Percentiles rank a stretch among this genome's conserved stretches.
These are phyloP conservation scores for Piper betle DNA, from an alignment of 164 flowering plant species.

Conservation along the genomic window DNA sequence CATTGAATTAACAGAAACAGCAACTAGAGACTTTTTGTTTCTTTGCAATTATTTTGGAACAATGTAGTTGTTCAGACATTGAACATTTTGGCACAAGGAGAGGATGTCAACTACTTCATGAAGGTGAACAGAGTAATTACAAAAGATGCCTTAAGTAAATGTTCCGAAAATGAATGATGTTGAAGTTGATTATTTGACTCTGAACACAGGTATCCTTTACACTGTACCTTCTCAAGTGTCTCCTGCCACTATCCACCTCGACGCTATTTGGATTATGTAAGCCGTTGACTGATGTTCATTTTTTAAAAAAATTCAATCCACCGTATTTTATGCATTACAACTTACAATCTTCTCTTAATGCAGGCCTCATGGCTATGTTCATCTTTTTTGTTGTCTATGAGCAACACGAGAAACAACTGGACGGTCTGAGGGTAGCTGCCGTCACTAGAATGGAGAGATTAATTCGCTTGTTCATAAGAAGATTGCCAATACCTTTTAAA, in stretches of 20 bases:
- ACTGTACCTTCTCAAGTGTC: constrained; percentile 36
- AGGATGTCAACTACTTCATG: constrained; percentile 52
- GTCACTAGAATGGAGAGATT: constrained; percentile 10
- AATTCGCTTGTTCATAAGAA: constrained; percentile 15
- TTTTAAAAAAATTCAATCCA: no score
- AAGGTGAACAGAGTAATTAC: constrained; percentile 33
- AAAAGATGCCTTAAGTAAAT: not conserved
- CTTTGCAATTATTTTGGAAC: constrained; percentile 42
- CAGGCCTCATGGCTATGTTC: constrained; percentile 51
- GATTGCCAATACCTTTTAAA: constrained; percentile 14
- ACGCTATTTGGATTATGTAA: constrained; percentile 42
- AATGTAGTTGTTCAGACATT: constrained; percentile 14
- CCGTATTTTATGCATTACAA: not conserved
- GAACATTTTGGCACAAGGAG: constrained; percentile 42
- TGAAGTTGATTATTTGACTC: not conserved
- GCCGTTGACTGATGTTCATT: constrained; percentile 2
- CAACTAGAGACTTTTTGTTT: constrained; percentile 19
- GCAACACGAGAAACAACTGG: constrained; percentile 61
- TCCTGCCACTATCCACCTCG: constrained; percentile 25
- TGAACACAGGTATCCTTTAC: constrained; percentile 29
- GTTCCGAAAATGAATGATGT: not conserved
- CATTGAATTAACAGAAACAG: constrained; percentile 46
- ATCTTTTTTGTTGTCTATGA: constrained; percentile 50
- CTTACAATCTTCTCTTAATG: constrained; percentile 8
- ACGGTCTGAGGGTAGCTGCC: constrained; percentile 17